Evolutionary conservation across 805 yeast species (phyloP).

Genomic region (Myxozyma melibiosi): DNA sequence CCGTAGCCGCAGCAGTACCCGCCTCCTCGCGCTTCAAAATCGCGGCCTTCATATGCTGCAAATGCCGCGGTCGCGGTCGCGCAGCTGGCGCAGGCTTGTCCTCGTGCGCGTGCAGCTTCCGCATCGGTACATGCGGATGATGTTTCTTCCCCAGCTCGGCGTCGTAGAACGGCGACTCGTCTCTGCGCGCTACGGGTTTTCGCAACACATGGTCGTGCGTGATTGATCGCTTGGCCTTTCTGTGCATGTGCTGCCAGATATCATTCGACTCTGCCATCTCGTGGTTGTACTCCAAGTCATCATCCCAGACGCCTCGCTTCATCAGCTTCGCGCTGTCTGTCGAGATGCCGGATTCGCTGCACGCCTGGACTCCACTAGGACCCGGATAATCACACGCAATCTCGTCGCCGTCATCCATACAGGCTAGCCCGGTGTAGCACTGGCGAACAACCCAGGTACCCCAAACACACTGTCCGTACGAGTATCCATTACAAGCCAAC

Average conservation of each 20-base stretch:
- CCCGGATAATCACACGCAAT: constrained; percentile 39
- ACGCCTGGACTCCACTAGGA: constrained; percentile 34
- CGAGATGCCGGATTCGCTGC: constrained; percentile 43
- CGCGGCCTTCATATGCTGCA: neutral
- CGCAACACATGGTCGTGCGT: constrained; percentile 39
- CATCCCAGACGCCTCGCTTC: neutral
- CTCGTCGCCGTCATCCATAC: constrained; percentile 32
- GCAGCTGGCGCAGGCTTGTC: neutral
- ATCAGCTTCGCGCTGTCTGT: constrained; percentile 35
- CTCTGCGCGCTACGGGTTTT: constrained; percentile 47
- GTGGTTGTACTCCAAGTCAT: neutral
- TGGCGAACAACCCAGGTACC: constrained; percentile 39
- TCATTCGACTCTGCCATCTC: neutral
- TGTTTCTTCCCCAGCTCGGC: constrained; percentile 20
- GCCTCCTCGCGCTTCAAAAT: neutral
- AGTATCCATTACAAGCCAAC: constrained; percentile 37
- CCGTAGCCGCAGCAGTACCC: neutral
- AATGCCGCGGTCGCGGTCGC: neutral
- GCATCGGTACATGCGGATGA: constrained; percentile 29
- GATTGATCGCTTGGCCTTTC: constrained; percentile 21
- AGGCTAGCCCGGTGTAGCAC: constrained; percentile 41
- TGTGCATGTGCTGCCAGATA: neutral
- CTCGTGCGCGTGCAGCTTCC: neutral
- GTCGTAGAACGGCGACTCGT: constrained; percentile 32
- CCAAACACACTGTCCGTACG: constrained; percentile 37